Percentiles rank a stretch among this genome's conserved stretches.
Conservation (phyloP, 257 asterid genomes). For the Gentiana macrophylla region DNA sequence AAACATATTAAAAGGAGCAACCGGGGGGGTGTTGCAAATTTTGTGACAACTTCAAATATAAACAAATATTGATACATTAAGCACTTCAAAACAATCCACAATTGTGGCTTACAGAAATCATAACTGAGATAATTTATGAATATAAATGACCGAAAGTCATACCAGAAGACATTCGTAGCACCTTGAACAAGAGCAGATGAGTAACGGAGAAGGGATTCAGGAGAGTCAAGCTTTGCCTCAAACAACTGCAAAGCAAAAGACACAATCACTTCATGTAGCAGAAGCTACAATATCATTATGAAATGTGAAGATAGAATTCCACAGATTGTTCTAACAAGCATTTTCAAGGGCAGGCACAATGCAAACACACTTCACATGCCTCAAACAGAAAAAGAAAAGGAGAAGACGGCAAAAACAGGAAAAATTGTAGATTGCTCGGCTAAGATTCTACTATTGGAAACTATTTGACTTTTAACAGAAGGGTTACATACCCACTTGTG, state of each 20-base stretch:
- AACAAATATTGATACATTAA: too few species aligned
- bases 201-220: slow-evolving; percentile 73
- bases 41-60: too few species aligned
- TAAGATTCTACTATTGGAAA: neutral
- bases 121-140: too few species aligned
- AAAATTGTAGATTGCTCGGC: too few species aligned
- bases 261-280: too few species aligned
- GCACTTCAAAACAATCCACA: neutral
- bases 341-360: neutral
- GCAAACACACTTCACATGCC: neutral
- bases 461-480: too few species aligned
- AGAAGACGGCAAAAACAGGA: neutral
- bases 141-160: slow-evolving; percentile 20
- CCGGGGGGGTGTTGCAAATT: too few species aligned
- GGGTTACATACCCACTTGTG: slow-evolving; percentile 81
- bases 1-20: too few species aligned
- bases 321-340: too few species aligned
- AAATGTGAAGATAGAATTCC: too few species aligned
- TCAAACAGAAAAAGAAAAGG: too few species aligned
- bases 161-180: slow-evolving; percentile 95
- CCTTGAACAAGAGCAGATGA: slow-evolving; percentile 95
- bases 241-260: slow-evolving; percentile 51
- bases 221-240: slow-evolving; percentile 68
- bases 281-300: too few species aligned
- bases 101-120: neutral